Evolutionary conservation across 257 asterid species (phyloP), one percentile per base, ranked within the genome.

Genomic region (Capsicum pubescens): DNA sequence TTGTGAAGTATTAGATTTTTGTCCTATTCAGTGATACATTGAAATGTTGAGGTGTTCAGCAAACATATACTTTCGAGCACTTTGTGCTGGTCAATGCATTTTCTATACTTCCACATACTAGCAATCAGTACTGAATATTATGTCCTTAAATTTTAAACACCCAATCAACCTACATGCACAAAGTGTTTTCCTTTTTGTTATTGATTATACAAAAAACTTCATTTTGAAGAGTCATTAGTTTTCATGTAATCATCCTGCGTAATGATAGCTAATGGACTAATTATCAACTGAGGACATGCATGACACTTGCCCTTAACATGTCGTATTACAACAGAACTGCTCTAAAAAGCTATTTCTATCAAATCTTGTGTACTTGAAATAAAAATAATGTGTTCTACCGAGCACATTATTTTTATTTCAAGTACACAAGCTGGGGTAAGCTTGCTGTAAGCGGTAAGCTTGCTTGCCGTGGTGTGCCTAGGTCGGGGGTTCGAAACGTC

Each of bases 91-190:
- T 54, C 50, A 14, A 21, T 0, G 1, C 32, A 54, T 77, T 77
- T 77, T 76, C 19, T 9, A 15, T 21, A 76, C 61, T 52, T 7
- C 19, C 21, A 55, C 21, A 9, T 54, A 54, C 64, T 14, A 77
- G 50, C 16, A 77, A 54, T 0, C 82, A 32, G 50, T 54, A 54
- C 64, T 8, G 50, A 2, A 77, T 26, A 77, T 26, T 77, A 54
- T 52, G 26, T 8, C 50, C 64, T 15, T 32, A 32, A 32, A 77
- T 32, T 26, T 32, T 77, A 52, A 77, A 77, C 64, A 77, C 32
- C 50, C 82, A 32, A 77, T 76, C 5, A 52, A 77, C 81, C 64
- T 77, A 54, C 48, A 52, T 3, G 60, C 81, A 54, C 81, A 77
- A 54, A 14, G 48, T 26, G 14, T 52, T 76, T 55, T 32, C 8